Evolutionary conservation across 2,329 filamentous ascomycete genomes (phyloP).

Genomic region (Leptographium flavum): DNA sequence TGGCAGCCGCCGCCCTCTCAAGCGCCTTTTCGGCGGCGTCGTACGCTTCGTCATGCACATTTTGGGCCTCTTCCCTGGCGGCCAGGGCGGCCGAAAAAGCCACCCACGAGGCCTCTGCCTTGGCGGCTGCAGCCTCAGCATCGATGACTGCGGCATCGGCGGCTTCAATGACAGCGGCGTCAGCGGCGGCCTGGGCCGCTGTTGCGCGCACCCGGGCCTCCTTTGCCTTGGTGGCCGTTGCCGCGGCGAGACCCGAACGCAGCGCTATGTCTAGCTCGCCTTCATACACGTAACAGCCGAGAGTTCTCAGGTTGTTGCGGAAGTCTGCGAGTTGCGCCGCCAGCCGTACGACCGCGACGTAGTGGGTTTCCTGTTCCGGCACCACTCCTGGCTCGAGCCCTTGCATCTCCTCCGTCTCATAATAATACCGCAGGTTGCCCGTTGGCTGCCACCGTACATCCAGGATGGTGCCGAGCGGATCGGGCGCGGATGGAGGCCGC

Average conservation of each 20-base stretch:
- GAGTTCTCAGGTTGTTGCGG: background rate
- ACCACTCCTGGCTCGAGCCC: background rate
- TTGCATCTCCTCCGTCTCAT: background rate
- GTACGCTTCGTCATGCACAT: too few species aligned
- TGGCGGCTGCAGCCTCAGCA: background rate
- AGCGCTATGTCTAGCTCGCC: background rate
- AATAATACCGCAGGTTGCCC: background rate
- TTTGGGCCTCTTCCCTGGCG: background rate
- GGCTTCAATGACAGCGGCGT: background rate
- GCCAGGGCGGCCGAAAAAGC: background rate
- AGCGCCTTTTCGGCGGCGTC: too few species aligned
- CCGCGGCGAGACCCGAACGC: background rate
- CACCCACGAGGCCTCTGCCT: background rate
- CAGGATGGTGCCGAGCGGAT: background rate
- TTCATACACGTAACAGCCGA: background rate
- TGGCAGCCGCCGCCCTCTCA: background rate
- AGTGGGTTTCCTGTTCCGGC: background rate
- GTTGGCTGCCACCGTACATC: background rate
- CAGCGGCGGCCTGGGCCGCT: background rate
- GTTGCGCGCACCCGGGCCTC: background rate
- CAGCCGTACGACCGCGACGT: background rate
- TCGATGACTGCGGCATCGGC: background rate
- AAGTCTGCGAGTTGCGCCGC: background rate
- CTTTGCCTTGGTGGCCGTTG: background rate
- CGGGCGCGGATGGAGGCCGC: background rate